Conservation (phyloP, 2,329 filamentous ascomycete species). For the Alternaria gansuensis region DNA sequence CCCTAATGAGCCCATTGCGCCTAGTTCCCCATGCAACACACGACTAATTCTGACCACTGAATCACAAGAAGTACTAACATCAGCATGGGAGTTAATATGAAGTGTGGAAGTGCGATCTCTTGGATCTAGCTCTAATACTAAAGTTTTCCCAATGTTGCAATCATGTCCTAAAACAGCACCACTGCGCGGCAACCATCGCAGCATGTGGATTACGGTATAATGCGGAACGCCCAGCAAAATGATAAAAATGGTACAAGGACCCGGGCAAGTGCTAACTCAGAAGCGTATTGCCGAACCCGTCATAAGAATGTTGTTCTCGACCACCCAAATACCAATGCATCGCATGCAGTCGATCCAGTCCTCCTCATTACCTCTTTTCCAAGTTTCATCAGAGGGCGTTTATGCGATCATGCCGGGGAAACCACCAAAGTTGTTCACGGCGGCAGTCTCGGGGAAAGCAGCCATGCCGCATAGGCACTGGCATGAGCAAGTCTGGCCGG, state of each 20-base stretch:
- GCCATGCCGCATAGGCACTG: slow-evolving; percentile 51
- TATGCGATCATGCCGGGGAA: slow-evolving; percentile 48
- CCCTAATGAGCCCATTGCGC: slow-evolving; percentile 26
- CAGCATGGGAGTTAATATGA: neutral
- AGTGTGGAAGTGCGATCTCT: slow-evolving; percentile 33
- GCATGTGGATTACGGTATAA: slow-evolving; percentile 50
- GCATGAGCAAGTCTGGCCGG: slow-evolving; percentile 49
- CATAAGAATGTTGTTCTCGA: slow-evolving; percentile 26
- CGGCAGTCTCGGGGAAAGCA: slow-evolving; percentile 48
- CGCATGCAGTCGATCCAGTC: neutral
- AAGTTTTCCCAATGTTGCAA: slow-evolving; percentile 32
- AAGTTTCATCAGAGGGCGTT: slow-evolving; percentile 11
- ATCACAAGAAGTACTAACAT: neutral
- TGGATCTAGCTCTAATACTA: slow-evolving; percentile 42
- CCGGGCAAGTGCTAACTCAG: slow-evolving; percentile 24
- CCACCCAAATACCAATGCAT: neutral
- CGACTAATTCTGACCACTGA: neutral
- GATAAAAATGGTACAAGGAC: slow-evolving; percentile 42
- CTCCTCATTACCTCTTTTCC: slow-evolving; percentile 14
- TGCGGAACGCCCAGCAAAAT: slow-evolving; percentile 39
- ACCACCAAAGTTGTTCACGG: slow-evolving; percentile 50
- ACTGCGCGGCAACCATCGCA: slow-evolving; percentile 25
- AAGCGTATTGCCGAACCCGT: slow-evolving; percentile 32
- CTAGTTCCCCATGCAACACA: neutral
- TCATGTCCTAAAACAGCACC: slow-evolving; percentile 18